Evolutionary conservation across 2,329 filamentous ascomycete species (phyloP).

Genomic region (Ceratocystis variospora): DNA sequence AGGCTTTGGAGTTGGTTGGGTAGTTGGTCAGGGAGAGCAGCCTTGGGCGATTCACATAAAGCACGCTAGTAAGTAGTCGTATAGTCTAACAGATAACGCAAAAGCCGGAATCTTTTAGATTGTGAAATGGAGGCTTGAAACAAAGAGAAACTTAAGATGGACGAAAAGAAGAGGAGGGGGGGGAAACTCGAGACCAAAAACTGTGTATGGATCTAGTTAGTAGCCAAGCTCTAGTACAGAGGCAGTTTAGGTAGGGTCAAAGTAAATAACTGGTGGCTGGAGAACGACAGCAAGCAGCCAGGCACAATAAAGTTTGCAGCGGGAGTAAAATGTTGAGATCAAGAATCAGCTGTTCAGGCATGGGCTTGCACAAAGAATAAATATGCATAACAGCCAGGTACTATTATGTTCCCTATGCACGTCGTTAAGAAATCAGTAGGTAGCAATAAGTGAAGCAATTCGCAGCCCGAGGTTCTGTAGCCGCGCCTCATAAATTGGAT

Average conservation of each 20-base stretch:
- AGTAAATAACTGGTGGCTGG: conserved; percentile 4
- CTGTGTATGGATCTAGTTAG: neutral
- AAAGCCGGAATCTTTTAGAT: neutral
- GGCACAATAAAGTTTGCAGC: neutral
- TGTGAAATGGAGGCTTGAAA: neutral
- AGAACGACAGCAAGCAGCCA: neutral
- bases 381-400: neutral
- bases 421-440: too few relatives aligned
- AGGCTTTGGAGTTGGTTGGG: neutral
- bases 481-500: neutral
- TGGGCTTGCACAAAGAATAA: neutral
- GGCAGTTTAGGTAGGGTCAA: neutral
- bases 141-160: neutral
- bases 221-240: neutral
- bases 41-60: neutral
- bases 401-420: conserved; percentile 4
- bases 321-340: neutral
- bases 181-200: neutral
- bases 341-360: neutral
- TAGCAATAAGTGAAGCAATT: neutral
- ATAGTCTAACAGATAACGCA: neutral
- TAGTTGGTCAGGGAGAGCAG: neutral
- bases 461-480: neutral
- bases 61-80: neutral
- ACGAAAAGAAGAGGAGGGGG: neutral